Conservation (phyloP, 2,329 filamentous ascomycete genomes). For the Stachybotrys chlorohalonatus region DNA sequence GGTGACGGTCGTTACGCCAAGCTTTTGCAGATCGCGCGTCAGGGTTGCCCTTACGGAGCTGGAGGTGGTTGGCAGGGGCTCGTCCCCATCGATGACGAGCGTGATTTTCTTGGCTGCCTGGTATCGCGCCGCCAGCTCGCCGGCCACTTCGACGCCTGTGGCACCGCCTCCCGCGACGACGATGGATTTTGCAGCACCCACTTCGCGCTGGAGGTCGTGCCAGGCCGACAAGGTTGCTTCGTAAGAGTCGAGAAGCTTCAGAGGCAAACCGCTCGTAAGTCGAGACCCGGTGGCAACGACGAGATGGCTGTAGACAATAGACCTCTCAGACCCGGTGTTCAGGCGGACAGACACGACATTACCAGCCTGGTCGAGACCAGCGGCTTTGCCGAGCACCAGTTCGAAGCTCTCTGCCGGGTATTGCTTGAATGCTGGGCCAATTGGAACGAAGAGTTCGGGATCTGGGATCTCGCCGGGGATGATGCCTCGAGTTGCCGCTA, state of each 20-base stretch:
- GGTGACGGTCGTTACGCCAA: constrained; percentile 18
- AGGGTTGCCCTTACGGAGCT: constrained; percentile 20
- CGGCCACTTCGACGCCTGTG: constrained; percentile 28
- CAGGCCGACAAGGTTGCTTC: constrained; percentile 30
- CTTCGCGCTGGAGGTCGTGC: constrained; percentile 14
- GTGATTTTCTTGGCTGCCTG: constrained; percentile 14
- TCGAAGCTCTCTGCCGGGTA: constrained; percentile 36
- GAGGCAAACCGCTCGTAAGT: constrained; percentile 28
- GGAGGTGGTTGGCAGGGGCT: constrained; percentile 8
- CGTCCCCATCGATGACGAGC: constrained; percentile 11
- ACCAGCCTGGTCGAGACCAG: constrained; percentile 19
- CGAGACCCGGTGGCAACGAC: constrained; percentile 46
- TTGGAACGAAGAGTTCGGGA: constrained; percentile 35
- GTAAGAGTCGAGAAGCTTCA: constrained; percentile 37
- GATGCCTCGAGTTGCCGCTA: constrained; percentile 45
- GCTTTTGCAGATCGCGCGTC: constrained; percentile 12
- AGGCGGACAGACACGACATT: constrained; percentile 27
- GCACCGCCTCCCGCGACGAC: constrained; percentile 27
- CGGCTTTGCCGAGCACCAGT: constrained; percentile 38
- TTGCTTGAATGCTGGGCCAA: constrained; percentile 33
- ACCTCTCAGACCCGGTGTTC: constrained; percentile 17
- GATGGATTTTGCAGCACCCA: constrained; percentile 18
- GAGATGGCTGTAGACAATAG: constrained; percentile 39
- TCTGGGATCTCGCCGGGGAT: constrained; percentile 38
- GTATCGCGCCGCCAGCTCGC: constrained; percentile 21